Percentiles rank a stretch among this genome's conserved stretches.
Conservation (phyloP, 257 asterid species). For the Henckelia pumila region DNA sequence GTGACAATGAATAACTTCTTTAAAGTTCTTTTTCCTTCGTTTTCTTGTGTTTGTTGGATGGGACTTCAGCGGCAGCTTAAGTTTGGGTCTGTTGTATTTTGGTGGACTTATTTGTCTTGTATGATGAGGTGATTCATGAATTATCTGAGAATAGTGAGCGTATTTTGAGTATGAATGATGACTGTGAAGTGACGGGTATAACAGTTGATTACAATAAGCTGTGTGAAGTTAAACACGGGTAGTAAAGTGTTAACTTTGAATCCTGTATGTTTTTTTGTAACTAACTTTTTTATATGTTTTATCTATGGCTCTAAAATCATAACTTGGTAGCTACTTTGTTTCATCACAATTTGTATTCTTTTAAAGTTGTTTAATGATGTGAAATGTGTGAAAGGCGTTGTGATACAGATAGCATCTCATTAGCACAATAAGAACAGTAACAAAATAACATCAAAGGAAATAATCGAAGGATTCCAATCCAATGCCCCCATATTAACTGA, state of each 20-base stretch:
- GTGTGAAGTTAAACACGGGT: too few relatives aligned
- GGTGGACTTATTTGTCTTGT: not conserved
- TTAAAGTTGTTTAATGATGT: not conserved
- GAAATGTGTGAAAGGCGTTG: constrained; percentile 7
- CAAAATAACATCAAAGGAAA: not conserved
- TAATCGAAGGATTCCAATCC: not conserved
- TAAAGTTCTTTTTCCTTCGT: constrained; percentile 6
- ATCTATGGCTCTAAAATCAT: not conserved
- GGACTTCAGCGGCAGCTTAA: not conserved
- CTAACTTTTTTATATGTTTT: not conserved
- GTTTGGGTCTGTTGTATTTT: not conserved
- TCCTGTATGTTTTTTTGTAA: not conserved
- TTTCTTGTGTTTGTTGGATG: not conserved
- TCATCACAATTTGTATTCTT: not conserved
- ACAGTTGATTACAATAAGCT: constrained; percentile 2
- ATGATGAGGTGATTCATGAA: constrained; percentile 14
- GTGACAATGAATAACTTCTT: not conserved
- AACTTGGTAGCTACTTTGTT: constrained; percentile 3
- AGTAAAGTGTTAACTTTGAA: not conserved
- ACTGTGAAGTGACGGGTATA: not conserved
- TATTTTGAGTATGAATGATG: not conserved
- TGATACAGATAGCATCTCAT: not conserved
- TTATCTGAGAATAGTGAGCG: not conserved
- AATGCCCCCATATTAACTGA: too few relatives aligned
- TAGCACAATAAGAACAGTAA: not conserved